Base-by-base conservation (phyloP, 2,329 filamentous ascomycete species). In the Sordariomycetes sp. region DNA sequence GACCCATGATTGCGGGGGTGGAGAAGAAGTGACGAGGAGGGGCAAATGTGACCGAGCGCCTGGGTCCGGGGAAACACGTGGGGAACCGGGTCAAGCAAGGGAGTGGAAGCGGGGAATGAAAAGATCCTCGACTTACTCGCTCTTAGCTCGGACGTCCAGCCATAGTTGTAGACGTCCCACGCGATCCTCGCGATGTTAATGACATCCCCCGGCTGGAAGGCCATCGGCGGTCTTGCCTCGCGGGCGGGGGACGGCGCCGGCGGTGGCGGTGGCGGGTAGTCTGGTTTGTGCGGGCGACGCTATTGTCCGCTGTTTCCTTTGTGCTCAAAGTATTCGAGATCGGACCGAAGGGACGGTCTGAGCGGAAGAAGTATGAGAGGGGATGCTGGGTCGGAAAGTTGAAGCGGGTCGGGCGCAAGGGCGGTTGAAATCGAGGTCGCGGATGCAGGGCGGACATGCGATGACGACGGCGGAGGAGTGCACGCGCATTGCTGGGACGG, bases 121-220 rank as follows among this genome's bases (percentile, higher is more conserved):
- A n/a, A n/a, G n/a, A n/a, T n/a, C n/a, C n/a, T n/a, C n/a, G 39
- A 24, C 67, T 65, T 59, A 69, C 67, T 66, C 60, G 67, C 67
- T 61, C 66, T 68, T 54, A 61, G 60, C 56, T 69, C 67, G 10
- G 68, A 64, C 17, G 61, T 61, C 67, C 67, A 69, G 39, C 67
- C 67, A 34, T 62, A 64, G 13, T 58, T 62, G 55, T 68, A 69
- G 12, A 69, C 58, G 17, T 69, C 63, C 67, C 68, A 69, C 50
- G 67, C 67, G 53, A 69, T 54, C 53, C 61, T 62, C 57, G 63
- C 65, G 53, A 69, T 63, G 58, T 61, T 68, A 60, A 69, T 60
- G 39, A 69, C 50, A 57, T 69, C 67, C 58, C 67, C 67, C 53
- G 65, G 28, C 32, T 53, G 52, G 51, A 52, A 52, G 51, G 51